These are phyloP conservation scores for Emmonsiellopsis sp. DNA, from an alignment of 2,329 filamentous ascomycete genomes.

Conservation along the genomic window DNA sequence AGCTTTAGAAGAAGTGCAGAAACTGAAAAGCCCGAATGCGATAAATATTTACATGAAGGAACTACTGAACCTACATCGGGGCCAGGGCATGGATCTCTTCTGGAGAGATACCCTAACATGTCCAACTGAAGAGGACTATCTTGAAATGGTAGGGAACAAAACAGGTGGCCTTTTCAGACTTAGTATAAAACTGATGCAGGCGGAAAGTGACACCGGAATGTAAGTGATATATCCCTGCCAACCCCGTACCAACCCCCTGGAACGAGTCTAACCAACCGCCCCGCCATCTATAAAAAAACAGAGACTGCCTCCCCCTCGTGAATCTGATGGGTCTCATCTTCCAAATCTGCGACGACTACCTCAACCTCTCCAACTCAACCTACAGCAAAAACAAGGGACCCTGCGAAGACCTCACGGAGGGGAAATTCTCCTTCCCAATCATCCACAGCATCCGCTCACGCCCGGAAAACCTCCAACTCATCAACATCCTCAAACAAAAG, in stretches of 20 bases:
- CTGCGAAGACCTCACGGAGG: constrained; percentile 40
- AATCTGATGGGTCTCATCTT: constrained; percentile 34
- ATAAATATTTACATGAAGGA: constrained; percentile 28
- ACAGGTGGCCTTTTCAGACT: constrained; percentile 33
- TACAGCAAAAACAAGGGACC: constrained; percentile 81
- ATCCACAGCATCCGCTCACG: constrained; percentile 40
- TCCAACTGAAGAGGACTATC: constrained; percentile 30
- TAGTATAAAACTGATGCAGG: constrained; percentile 27
- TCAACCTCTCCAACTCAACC: constrained; percentile 58
- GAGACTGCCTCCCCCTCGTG: constrained; percentile 51
- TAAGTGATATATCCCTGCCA: constrained; percentile 1
- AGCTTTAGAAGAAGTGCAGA: constrained; percentile 23
- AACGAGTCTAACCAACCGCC: constrained; percentile 3
- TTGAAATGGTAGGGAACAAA: constrained; percentile 34
- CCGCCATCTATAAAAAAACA: constrained; percentile 6
- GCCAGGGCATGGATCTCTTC: constrained; percentile 33
- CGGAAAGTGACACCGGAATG: constrained; percentile 15
- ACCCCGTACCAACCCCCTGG: background rate
- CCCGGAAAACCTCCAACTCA: constrained; percentile 52
- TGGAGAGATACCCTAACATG: constrained; percentile 28
- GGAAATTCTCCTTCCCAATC: constrained; percentile 23
- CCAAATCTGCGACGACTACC: constrained; percentile 56
- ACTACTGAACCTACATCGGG: constrained; percentile 28
- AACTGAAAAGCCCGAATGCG: constrained; percentile 22
- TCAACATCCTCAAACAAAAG: constrained; percentile 85